phyloP scores from a whole-genome alignment of 768 basidiomycete species.

The Suillus spraguei region DNA sequence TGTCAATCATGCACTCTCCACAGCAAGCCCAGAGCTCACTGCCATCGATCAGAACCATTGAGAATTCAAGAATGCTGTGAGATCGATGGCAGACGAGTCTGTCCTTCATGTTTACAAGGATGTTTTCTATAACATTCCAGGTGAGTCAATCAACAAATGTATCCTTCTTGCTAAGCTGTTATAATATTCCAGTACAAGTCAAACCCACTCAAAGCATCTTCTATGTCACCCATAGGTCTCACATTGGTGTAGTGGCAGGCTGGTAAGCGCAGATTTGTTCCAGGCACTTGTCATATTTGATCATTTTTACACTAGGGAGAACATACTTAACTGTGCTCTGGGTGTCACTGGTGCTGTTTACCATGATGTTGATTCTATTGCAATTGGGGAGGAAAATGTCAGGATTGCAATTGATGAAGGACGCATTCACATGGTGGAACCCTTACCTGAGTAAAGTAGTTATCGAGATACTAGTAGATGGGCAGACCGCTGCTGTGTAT shows the following conservation, averaged over 20 bases:
- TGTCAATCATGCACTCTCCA: not conserved
- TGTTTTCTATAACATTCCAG: not conserved
- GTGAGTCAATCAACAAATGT: not conserved
- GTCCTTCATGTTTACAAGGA: not conserved
- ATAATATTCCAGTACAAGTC: not conserved
- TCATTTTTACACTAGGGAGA: not conserved
- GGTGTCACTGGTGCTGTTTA: too few relatives aligned
- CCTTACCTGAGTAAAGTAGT: too few relatives aligned
- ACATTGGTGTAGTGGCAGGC: not conserved
- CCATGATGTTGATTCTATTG: too few relatives aligned
- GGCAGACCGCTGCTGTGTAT: too few relatives aligned
- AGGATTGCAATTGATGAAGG: too few relatives aligned
- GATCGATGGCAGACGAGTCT: not conserved
- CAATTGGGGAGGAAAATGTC: too few relatives aligned
- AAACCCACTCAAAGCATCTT: not conserved
- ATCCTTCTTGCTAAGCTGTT: not conserved
- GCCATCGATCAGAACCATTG: not conserved
- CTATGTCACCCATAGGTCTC: not conserved
- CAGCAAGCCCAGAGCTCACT: not conserved
- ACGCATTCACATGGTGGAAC: too few relatives aligned
- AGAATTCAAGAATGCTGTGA: not conserved
- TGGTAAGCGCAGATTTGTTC: not conserved
- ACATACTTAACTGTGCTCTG: too few relatives aligned
- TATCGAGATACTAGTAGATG: too few relatives aligned
- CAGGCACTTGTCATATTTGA: not conserved